These are phyloP conservation scores for Sclerotinia glacialis DNA, from an alignment of 2,329 filamentous ascomycete genomes.

Conservation along the genomic window DNA sequence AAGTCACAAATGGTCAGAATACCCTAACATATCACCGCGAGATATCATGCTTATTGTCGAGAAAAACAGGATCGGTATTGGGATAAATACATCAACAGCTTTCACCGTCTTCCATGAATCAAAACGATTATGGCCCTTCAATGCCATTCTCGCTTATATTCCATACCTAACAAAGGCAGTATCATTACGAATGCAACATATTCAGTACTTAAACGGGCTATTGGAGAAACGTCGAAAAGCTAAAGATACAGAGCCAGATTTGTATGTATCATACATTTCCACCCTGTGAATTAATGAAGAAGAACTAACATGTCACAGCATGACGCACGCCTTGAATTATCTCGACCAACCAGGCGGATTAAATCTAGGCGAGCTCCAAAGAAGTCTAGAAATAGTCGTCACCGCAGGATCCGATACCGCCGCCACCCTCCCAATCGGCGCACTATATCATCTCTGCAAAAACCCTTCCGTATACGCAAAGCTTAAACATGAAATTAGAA, in stretches of 20 bases:
- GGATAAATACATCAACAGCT: slow-evolving; percentile 6
- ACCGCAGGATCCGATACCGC: not conserved
- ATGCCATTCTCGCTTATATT: not conserved
- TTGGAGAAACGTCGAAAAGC: not conserved
- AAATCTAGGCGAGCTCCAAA: not conserved
- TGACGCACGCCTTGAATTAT: not conserved
- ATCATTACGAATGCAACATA: not conserved
- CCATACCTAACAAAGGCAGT: not conserved
- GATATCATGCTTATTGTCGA: not conserved
- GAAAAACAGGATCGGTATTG: not conserved
- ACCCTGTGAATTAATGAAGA: too few species aligned
- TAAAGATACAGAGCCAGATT: slow-evolving; percentile 2
- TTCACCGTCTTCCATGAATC: slow-evolving; percentile 3
- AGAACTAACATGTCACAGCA: not conserved
- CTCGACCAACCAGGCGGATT: not conserved
- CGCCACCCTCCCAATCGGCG: not conserved
- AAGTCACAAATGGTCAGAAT: not conserved
- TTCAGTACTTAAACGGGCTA: not conserved
- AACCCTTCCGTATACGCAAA: not conserved
- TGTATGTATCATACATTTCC: not conserved
- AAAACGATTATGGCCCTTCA: not conserved
- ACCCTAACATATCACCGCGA: not conserved
- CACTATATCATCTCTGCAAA: slow-evolving; percentile 1
- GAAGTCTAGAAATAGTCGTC: not conserved
- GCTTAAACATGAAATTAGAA: not conserved